A percentile compares a stretch with the other conserved stretches of the same genome.
Evolutionary conservation across 768 basidiomycete genomes (phyloP).

Genomic region (Panaeolus cyanescens): DNA sequence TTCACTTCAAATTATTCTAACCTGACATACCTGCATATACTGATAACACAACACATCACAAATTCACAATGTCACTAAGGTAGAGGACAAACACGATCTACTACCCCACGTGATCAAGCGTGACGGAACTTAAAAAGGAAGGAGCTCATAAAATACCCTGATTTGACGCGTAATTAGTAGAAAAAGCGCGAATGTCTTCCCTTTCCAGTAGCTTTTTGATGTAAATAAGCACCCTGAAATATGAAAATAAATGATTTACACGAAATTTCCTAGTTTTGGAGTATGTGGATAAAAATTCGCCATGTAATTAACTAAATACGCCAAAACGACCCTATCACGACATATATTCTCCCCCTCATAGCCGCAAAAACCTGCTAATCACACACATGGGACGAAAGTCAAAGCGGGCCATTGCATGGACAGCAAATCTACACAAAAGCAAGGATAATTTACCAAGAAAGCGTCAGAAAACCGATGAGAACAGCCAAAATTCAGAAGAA

Average conservation of each 20-base stretch:
- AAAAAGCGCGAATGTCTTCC: background rate
- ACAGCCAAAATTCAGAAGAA: background rate
- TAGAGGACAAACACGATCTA: too few species aligned
- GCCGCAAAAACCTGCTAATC: background rate
- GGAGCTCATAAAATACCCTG: background rate
- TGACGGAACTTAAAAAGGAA: background rate
- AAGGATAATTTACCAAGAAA: background rate
- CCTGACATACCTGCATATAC: too few species aligned
- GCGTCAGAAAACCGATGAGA: background rate
- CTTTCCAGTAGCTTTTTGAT: background rate
- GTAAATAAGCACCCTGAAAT: background rate
- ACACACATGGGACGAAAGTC: background rate
- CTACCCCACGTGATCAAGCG: too few species aligned
- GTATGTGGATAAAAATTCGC: background rate
- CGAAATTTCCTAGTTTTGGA: background rate
- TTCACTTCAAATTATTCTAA: too few species aligned
- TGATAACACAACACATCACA: too few species aligned
- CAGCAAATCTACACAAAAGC: background rate
- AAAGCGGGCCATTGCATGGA: background rate
- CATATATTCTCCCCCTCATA: background rate
- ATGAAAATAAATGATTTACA: background rate
- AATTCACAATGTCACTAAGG: too few species aligned
- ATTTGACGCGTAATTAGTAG: background rate
- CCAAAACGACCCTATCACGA: background rate
- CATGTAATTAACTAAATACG: background rate